These are phyloP conservation scores for Cercophora scortea DNA, from an alignment of 495 filamentous ascomycete genomes.

Conservation along the genomic window DNA sequence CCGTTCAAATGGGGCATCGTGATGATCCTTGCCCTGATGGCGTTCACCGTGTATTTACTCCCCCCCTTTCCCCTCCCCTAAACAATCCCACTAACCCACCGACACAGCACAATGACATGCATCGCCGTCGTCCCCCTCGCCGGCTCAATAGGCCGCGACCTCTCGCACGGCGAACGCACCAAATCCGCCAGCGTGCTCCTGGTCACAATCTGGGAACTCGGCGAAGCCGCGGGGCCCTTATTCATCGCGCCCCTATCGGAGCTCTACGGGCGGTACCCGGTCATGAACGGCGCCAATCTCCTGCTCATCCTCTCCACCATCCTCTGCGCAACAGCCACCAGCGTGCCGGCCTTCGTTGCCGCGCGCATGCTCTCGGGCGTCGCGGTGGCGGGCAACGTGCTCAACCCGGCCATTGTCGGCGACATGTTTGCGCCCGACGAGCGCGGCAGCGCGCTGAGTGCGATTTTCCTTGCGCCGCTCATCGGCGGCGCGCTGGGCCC, in stretches of 20 bases:
- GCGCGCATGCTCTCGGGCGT: slow-evolving; percentile 43
- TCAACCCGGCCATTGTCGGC: slow-evolving; percentile 52
- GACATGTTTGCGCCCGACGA: slow-evolving; percentile 46
- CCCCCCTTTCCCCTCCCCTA: not conserved
- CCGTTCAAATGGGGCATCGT: slow-evolving; percentile 44
- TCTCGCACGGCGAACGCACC: slow-evolving; percentile 26
- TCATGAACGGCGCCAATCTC: slow-evolving; percentile 43
- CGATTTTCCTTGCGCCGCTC: slow-evolving; percentile 41
- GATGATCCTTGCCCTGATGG: slow-evolving; percentile 38
- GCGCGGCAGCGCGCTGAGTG: slow-evolving; percentile 43
- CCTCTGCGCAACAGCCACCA: slow-evolving; percentile 35
- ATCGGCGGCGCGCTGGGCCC: slow-evolving; percentile 49
- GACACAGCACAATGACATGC: slow-evolving; percentile 45
- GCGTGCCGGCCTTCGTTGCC: slow-evolving; percentile 34
- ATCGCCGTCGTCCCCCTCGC: slow-evolving; percentile 48
- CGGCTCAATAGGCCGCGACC: slow-evolving; percentile 38
- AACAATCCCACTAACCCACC: not conserved
- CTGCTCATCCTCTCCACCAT: slow-evolving; percentile 41
- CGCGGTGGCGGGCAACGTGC: slow-evolving; percentile 45
- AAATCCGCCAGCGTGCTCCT: slow-evolving; percentile 42
- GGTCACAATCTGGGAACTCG: slow-evolving; percentile 52
- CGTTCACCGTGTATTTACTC: slow-evolving; percentile 41
- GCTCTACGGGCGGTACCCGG: slow-evolving; percentile 45
- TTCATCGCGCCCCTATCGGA: slow-evolving; percentile 54
- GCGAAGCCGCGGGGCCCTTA: slow-evolving; percentile 49